These are phyloP conservation scores for Gracilariopsis chorda DNA, from an alignment of 23 red algal genomes.

Conservation along the genomic window DNA sequence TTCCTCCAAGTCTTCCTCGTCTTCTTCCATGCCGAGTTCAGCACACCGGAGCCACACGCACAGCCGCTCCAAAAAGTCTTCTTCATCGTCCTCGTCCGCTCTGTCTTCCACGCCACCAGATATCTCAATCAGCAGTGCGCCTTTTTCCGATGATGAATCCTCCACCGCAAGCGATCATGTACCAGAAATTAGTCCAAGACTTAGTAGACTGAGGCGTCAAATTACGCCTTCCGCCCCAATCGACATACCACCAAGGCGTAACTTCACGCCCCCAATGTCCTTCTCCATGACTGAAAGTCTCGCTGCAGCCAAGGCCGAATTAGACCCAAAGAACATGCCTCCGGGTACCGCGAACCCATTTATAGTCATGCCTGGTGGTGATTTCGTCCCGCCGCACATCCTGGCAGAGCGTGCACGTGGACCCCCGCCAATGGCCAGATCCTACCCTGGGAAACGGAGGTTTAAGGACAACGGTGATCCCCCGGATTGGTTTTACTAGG, in stretches of 20 bases:
- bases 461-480: conserved; percentile 12
- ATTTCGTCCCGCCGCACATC: conserved; percentile 44
- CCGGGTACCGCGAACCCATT: not conserved
- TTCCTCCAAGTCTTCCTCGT: not conserved
- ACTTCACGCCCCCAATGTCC: not conserved
- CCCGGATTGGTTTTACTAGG: conserved; percentile 10
- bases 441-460: conserved; percentile 5
- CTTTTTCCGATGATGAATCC: no score
- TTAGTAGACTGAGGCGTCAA: no score
- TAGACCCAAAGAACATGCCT: not conserved
- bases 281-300: conserved; percentile 3
- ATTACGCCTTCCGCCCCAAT: not conserved
- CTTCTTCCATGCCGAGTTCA: not conserved
- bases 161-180: no score
- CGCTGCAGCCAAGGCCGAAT: conserved; percentile 1
- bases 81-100: not conserved
- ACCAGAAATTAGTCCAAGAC: no score
- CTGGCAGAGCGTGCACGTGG: conserved; percentile 2
- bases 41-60: not conserved
- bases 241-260: not conserved
- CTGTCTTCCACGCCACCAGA: not conserved
- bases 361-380: not conserved
- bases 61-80: not conserved
- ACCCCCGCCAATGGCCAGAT: conserved; percentile 3
- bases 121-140: no score